Conservation (phyloP, 306 rosid genomes). For the Vigna unguiculata region DNA sequence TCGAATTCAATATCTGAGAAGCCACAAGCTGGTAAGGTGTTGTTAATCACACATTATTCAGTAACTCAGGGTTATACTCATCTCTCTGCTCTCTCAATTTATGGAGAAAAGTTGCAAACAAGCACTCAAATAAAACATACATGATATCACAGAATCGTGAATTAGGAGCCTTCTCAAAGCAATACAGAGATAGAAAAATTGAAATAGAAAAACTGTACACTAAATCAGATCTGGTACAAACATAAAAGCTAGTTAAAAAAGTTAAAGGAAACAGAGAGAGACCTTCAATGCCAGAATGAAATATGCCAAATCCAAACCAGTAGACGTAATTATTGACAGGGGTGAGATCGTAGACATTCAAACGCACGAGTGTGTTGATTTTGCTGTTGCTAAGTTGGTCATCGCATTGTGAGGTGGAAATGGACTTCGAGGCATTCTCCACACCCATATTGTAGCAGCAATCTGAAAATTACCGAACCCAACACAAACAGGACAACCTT, state of each 20-base stretch:
- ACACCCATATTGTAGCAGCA: slow-evolving; percentile 57
- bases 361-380: slow-evolving; percentile 52
- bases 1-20: neutral
- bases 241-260: neutral
- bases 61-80: neutral
- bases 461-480: neutral
- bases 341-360: slow-evolving; percentile 96
- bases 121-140: neutral
- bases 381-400: slow-evolving; percentile 4
- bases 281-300: slow-evolving; percentile 98
- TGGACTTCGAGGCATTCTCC: slow-evolving; percentile 59
- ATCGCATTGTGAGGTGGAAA: slow-evolving; percentile 42
- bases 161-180: neutral
- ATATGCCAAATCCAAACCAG: slow-evolving; percentile 94
- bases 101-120: neutral
- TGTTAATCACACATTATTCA: slow-evolving; percentile 6
- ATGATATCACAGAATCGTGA: neutral
- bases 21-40: slow-evolving; percentile 12
- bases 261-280: neutral
- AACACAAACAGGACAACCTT: slow-evolving; percentile 21
- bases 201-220: neutral
- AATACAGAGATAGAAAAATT: neutral
- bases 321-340: slow-evolving; percentile 74
- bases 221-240: slow-evolving; percentile 41
- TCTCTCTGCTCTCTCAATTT: neutral